Percentiles rank a stretch among this genome's conserved stretches.
Evolutionary conservation across 2,329 filamentous ascomycete genomes (phyloP).

Genomic region (Colletotrichum sp.): DNA sequence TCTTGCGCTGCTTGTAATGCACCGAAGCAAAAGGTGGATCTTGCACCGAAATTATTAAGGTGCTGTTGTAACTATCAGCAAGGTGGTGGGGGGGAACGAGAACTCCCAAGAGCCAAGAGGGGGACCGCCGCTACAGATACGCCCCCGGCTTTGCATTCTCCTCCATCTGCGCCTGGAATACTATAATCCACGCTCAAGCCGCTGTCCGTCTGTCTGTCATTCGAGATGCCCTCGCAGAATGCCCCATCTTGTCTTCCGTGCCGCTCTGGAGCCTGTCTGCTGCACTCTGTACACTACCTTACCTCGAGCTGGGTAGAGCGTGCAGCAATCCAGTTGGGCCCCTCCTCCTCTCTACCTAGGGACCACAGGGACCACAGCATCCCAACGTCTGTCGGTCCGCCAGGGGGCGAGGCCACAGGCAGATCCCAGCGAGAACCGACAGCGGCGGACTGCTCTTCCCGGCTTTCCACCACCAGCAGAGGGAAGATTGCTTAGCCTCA

Average conservation of each 20-base stretch:
- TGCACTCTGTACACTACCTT: background rate
- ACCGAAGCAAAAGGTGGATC: constrained; percentile 18
- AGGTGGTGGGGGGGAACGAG: background rate
- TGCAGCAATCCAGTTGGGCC: background rate
- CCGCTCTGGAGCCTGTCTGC: background rate
- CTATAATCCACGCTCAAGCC: background rate
- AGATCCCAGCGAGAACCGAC: constrained; percentile 8
- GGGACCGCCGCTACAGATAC: background rate
- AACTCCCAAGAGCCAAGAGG: background rate
- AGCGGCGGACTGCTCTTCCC: constrained; percentile 3
- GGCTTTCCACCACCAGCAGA: background rate
- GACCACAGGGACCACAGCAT: background rate
- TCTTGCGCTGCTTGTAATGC: background rate
- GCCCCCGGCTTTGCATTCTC: background rate
- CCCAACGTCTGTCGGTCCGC: background rate
- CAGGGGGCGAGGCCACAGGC: background rate
- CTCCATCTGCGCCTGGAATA: background rate
- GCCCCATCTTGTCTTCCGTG: background rate
- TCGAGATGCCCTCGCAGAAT: background rate
- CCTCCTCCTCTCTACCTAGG: background rate
- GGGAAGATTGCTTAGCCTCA: constrained; percentile 13
- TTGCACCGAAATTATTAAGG: constrained; percentile 19
- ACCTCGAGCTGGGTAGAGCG: background rate
- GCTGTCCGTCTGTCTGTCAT: background rate
- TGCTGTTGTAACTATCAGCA: background rate